Percentiles rank a stretch among this genome's conserved stretches.
Conservation (phyloP, 148 eudicot genomes). For the Dysphania ambrosioides region DNA sequence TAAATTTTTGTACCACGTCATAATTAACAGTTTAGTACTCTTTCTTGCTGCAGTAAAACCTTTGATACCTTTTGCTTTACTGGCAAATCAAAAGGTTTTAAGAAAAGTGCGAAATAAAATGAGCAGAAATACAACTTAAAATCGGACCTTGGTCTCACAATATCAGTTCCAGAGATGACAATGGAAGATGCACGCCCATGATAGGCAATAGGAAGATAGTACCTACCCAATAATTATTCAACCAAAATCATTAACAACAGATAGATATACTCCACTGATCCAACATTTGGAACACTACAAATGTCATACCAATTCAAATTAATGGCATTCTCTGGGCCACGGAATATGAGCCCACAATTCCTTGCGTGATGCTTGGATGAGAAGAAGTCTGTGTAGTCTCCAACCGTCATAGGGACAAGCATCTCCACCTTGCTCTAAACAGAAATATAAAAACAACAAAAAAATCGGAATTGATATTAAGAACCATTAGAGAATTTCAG, state of each 20-base stretch:
- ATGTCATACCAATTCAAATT: conserved; percentile 64
- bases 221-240: conserved; percentile 46
- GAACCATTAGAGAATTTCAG: not conserved
- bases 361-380: conserved; percentile 83
- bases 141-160: conserved; percentile 77
- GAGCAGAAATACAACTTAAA: not conserved
- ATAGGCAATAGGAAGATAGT: conserved; percentile 88
- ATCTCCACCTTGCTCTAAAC: conserved; percentile 65
- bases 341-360: conserved; percentile 81
- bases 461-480: conserved; percentile 1
- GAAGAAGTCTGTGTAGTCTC: conserved; percentile 95
- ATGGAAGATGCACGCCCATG: conserved; percentile 97
- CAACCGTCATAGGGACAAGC: conserved; percentile 80
- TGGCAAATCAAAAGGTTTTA: not conserved
- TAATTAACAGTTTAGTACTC: not conserved
- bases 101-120: not conserved
- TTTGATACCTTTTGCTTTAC: conserved; percentile 1
- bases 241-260: conserved; percentile 5
- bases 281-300: not conserved
- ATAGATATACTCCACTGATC: not conserved
- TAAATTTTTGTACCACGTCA: not conserved
- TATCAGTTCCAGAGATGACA: conserved; percentile 89
- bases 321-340: conserved; percentile 75
- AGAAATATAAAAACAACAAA: conserved; percentile 11
- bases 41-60: not conserved